Evolutionary conservation across 169 alveolate genomes (phyloP).

Genomic region (Cryptosporidium xiaoi): DNA sequence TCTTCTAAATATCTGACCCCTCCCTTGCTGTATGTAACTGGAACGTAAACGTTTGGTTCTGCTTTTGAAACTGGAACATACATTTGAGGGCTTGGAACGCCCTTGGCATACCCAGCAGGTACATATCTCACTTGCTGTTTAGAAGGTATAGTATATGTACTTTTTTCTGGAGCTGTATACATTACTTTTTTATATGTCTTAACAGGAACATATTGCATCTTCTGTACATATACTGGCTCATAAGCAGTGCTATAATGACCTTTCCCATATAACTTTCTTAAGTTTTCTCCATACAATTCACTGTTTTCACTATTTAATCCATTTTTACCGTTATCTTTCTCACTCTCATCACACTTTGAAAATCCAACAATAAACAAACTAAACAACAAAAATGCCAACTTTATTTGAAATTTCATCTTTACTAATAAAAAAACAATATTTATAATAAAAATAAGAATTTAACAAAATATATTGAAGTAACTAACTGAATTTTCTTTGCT

Average conservation of each 20-base stretch:
- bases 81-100: conserved; percentile 60
- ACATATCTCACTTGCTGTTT: conserved; percentile 64
- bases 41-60: conserved; percentile 65
- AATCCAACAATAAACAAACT: conserved; percentile 10
- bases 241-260: conserved; percentile 49
- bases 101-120: conserved; percentile 73
- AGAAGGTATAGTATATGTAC: conserved; percentile 57
- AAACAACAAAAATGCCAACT: conserved; percentile 8
- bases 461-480: conserved; percentile 1
- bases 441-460: conserved; percentile 5
- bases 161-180: conserved; percentile 65
- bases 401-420: neutral
- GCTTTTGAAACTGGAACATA: conserved; percentile 72
- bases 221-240: conserved; percentile 68
- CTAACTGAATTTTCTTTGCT: neutral
- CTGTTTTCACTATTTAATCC: neutral
- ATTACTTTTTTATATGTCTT: conserved; percentile 52
- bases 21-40: conserved; percentile 27
- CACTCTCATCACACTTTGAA: conserved; percentile 27
- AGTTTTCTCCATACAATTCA: neutral
- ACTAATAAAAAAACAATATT: neutral
- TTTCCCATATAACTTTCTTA: conserved; percentile 53
- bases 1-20: conserved; percentile 65
- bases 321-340: neutral
- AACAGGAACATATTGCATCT: conserved; percentile 61